Evolutionary conservation across 306 rosid species (phyloP).

Genomic region (Purshia tridentata): DNA sequence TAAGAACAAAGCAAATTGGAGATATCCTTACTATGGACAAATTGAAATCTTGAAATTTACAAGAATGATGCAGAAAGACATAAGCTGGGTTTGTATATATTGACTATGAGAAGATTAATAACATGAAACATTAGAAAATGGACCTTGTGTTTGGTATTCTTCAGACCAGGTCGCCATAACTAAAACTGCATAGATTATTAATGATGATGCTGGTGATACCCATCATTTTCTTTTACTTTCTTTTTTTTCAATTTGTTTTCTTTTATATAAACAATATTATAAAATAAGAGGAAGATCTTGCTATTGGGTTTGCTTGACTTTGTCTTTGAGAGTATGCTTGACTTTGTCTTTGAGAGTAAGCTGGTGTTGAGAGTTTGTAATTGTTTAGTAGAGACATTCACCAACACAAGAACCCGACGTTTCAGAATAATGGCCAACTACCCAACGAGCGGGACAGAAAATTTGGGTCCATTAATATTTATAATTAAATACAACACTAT

Average conservation of each 20-base stretch:
- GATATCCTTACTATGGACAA: not conserved
- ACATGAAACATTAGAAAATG: not conserved
- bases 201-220: slow-evolving; percentile 23
- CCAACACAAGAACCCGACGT: not conserved
- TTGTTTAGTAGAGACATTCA: not conserved
- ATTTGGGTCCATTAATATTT: not conserved
- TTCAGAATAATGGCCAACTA: not conserved
- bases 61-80: not conserved
- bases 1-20: slow-evolving; percentile 5
- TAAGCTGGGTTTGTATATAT: slow-evolving; percentile 1
- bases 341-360: slow-evolving; percentile 8
- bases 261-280: not conserved
- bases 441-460: not conserved
- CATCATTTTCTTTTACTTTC: slow-evolving; percentile 32
- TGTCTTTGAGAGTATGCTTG: not conserved
- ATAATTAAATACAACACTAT: too few relatives aligned
- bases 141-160: slow-evolving; percentile 11
- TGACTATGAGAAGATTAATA: not conserved
- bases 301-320: slow-evolving; percentile 21
- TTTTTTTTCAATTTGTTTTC: not conserved
- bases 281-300: not conserved
- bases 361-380: not conserved
- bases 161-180: slow-evolving; percentile 45
- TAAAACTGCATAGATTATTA: slow-evolving; percentile 16
- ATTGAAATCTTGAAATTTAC: not conserved